Percentiles rank a stretch among this genome's conserved stretches.
phyloP scores from a whole-genome alignment of 2,329 filamentous ascomycete species.

The Penicillium sp. region DNA sequence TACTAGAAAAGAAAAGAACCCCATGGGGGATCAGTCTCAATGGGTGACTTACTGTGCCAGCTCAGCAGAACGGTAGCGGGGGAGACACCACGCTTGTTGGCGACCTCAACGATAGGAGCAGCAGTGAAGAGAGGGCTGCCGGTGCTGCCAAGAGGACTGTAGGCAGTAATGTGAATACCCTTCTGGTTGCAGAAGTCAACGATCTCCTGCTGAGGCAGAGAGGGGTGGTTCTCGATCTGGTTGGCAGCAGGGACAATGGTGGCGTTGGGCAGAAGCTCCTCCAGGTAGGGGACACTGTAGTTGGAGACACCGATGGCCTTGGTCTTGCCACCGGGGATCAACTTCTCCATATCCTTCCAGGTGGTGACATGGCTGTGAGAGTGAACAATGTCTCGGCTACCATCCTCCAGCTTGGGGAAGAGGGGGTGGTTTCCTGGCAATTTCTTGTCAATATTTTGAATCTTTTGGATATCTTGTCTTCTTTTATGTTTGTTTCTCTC shows the following conservation, averaged over 20 bases:
- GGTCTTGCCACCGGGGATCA: slow-evolving; percentile 54
- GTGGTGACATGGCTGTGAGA: slow-evolving; percentile 73
- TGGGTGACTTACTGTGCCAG: slow-evolving; percentile 49
- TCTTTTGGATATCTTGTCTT: too few relatives aligned
- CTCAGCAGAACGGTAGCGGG: slow-evolving; percentile 48
- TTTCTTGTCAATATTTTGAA: slow-evolving; percentile 3
- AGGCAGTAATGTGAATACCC: slow-evolving; percentile 59
- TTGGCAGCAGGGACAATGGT: slow-evolving; percentile 70
- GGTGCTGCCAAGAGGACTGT: slow-evolving; percentile 50
- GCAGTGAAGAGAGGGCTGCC: slow-evolving; percentile 49
- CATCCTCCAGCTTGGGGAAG: slow-evolving; percentile 76
- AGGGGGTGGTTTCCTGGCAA: slow-evolving; percentile 41
- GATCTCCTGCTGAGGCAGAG: slow-evolving; percentile 61
- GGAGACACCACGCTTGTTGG: slow-evolving; percentile 43
- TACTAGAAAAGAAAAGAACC: too few relatives aligned
- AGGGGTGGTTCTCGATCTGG: slow-evolving; percentile 82
- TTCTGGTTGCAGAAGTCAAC: slow-evolving; percentile 55
- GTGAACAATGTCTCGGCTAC: slow-evolving; percentile 72
- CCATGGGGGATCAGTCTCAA: too few relatives aligned
- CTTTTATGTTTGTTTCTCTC: too few relatives aligned
- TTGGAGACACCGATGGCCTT: slow-evolving; percentile 65
- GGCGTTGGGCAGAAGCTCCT: slow-evolving; percentile 61
- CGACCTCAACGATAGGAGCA: slow-evolving; percentile 46
- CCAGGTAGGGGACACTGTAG: slow-evolving; percentile 59
- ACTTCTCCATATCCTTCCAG: slow-evolving; percentile 71